A percentile compares a stretch with the other conserved stretches of the same genome.
phyloP scores from a whole-genome alignment of 2,329 filamentous ascomycete genomes.

The Diaporthe caulivora region DNA sequence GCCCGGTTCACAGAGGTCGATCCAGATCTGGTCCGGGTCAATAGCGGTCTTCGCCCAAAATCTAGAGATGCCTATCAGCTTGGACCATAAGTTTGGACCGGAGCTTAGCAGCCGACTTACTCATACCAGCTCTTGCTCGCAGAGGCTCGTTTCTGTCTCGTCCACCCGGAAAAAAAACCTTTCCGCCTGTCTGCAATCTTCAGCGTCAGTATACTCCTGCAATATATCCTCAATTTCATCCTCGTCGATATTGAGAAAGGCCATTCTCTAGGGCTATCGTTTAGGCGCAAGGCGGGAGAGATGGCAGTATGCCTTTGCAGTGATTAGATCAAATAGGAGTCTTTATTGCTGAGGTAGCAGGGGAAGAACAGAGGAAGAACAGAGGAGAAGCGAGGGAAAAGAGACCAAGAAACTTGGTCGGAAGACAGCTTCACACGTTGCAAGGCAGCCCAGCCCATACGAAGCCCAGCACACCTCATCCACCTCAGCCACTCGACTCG shows the following conservation, averaged over 20 bases:
- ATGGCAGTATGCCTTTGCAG: neutral
- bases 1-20: conserved; percentile 14
- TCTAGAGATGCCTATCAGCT: neutral
- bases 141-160: neutral
- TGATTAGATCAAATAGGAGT: neutral
- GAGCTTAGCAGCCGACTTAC: conserved; percentile 3
- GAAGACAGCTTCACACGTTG: neutral
- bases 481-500: neutral
- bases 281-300: neutral
- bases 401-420: neutral
- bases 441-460: neutral
- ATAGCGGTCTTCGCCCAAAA: neutral
- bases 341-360: neutral
- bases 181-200: neutral
- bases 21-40: conserved; percentile 13
- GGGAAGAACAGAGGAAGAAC: neutral
- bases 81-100: neutral
- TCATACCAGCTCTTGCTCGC: conserved; percentile 1
- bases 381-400: neutral
- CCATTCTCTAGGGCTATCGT: neutral
- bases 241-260: conserved; percentile 7
- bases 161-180: neutral
- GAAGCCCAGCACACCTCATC: neutral
- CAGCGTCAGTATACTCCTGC: neutral
- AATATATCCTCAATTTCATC: conserved; percentile 3